Base-by-base conservation (phyloP, 1,284 basidiomycete species). In the Kalmanozyma brasiliensis region DNA sequence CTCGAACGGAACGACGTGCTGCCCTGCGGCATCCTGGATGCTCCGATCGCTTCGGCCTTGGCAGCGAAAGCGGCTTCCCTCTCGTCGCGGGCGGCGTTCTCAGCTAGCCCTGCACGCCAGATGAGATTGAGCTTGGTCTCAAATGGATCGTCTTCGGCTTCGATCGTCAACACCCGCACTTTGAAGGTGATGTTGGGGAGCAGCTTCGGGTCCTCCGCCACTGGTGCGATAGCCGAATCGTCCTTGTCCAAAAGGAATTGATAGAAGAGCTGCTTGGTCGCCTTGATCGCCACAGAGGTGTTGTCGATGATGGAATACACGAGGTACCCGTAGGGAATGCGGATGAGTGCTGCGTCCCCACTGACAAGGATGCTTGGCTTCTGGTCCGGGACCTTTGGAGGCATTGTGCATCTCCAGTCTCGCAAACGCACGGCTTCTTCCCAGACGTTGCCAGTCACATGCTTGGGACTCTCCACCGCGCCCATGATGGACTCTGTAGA, bases 91-190 rank as follows among this genome's bases (percentile, higher is more conserved):
- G 88, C 86, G 49, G 86, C 86, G 46, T 90, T 89, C 59, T 94
- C 94, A 43, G 89, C 87, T 34, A 87, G 83, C 0, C 93, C 94
- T 30, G 89, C 87, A 52, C 88, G 86, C 86, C 89, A 92, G 33
- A 93, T 91, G 13, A 91, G 85, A 45, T 89, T 91, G 30, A 98
- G 83, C 63, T 86, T 88, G 22, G 88, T 88, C 83, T 98, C 95
- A 53, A 97, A 88, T 0, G 89, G 87, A 78, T 95, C 91, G 80
- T 98, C 95, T 22, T 89, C 87, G n/a, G 89, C 90, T 82, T 98
- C 94, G 6, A 93, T 14, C 13, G 81, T 74, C 22, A 87, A 85
- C 36, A 94, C 83, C 30, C 83, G 85, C 49, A 97, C 80, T 3
- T 84, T 84, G 37, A 96, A 77, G 41, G 85, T 84, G 0, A 85